These are phyloP conservation scores for Acaromyces ingoldii DNA, from an alignment of 1,284 basidiomycete genomes.

Conservation along the genomic window DNA sequence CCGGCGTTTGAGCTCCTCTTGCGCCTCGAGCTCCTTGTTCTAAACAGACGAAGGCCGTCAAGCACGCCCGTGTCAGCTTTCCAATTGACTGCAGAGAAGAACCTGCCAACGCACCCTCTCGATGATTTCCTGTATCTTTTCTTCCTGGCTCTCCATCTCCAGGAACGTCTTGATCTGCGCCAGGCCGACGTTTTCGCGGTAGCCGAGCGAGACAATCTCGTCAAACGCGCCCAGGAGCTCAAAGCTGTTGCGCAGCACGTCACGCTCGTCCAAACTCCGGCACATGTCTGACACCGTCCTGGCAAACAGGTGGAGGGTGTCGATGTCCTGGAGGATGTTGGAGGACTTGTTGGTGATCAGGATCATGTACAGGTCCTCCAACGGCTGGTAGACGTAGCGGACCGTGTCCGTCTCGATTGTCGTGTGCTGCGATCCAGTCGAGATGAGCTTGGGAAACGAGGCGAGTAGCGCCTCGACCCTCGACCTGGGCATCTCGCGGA, in stretches of 20 bases:
- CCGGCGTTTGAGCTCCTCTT: conserved; percentile 95
- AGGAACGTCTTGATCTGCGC: conserved; percentile 85
- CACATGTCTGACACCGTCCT: conserved; percentile 84
- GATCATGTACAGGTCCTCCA: conserved; percentile 96
- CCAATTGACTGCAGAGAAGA: background rate
- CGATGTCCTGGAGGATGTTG: conserved; percentile 97
- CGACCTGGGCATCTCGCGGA: conserved; percentile 84
- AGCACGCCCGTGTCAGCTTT: background rate
- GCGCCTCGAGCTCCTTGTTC: conserved; percentile 99
- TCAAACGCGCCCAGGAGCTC: conserved; percentile 94
- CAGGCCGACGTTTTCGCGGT: conserved; percentile 86
- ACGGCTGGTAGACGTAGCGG: conserved; percentile 95
- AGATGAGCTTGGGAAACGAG: conserved; percentile 96
- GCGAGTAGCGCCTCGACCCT: conserved; percentile 91
- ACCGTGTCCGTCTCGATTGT: conserved; percentile 58
- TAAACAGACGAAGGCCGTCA: conserved; percentile 45
- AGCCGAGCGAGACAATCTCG: conserved; percentile 90
- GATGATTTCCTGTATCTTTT: conserved; percentile 99
- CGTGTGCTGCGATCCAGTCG: conserved; percentile 94
- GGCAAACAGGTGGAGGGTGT: conserved; percentile 87
- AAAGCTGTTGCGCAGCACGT: conserved; percentile 87
- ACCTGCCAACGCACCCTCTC: conserved; percentile 63
- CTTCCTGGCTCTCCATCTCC: conserved; percentile 99
- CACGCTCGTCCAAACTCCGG: conserved; percentile 72
- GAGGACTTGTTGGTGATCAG: conserved; percentile 97